Evolutionary conservation across 257 asterid species (phyloP), one percentile per base, ranked within the genome.

Genomic region (Solanum sejunctum): DNA sequence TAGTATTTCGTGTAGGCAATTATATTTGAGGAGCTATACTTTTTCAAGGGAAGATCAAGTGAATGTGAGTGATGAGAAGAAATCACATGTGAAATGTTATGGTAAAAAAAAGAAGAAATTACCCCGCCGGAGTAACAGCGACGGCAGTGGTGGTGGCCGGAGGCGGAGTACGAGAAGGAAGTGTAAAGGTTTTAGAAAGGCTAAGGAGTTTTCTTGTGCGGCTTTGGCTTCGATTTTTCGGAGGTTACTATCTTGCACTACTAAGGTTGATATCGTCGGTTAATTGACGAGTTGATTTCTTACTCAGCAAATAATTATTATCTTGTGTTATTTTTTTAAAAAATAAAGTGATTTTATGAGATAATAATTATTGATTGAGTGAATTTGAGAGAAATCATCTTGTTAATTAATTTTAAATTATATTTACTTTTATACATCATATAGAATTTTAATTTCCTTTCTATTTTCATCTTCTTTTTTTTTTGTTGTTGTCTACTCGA

Each of bases 11-110:
- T 95, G 98, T 87, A 83, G 98, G 51, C 98, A 95, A 64, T 67
- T 95, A 78, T 95, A 95, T 84, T 82, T 95, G 88, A 88, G 98
- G 81, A 95, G 98, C 93, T 95, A 95, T 87, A 95, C 95, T 63
- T 95, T 95, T 88, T 94, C 98, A 0, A 88, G 96, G 83, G 97
- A 92, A 51, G 97, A 94, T 61, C 70, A 61, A 15, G 97, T 90
- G 36, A 43, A 66, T 55, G 17, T 52, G 3, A 49, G 67, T 54
- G 87, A 88, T 1, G 90, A 84, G 56, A 81, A 82, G 56, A 85
- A 89, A 17, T 28, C 86, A 0, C 78, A 69, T 36, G 89, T 89
- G 75, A 92, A 92, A 57, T 89, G 89, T 61, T 93, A 94, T 18
- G 80, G 84, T 41, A 80, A 71, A 3, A 80, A 60, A 70, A 86